A percentile compares a stretch with the other conserved stretches of the same genome.
These are phyloP conservation scores for Candida buenavistaensis DNA, from an alignment of 1,139 yeast genomes.

Conservation along the genomic window DNA sequence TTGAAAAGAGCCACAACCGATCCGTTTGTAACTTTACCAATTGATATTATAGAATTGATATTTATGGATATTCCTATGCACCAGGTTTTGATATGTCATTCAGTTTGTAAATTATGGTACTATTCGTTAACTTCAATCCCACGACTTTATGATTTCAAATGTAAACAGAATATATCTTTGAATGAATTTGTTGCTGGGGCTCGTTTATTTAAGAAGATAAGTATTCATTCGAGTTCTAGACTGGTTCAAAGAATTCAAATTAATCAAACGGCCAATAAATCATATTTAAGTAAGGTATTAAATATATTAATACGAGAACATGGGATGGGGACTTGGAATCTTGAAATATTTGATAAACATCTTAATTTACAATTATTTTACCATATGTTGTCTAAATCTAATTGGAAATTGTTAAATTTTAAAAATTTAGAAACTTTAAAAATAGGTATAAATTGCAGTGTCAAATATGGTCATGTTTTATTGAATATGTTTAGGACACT, in stretches of 20 bases:
- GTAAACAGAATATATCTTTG: constrained; percentile 26
- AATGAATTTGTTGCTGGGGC: constrained; percentile 34
- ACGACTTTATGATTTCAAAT: constrained; percentile 25
- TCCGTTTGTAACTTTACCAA: constrained; percentile 29
- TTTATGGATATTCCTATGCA: constrained; percentile 24
- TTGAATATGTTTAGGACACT: constrained; percentile 31
- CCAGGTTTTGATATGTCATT: constrained; percentile 26
- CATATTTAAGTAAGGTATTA: constrained; percentile 26
- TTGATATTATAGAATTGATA: constrained; percentile 30
- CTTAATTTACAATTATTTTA: constrained; percentile 28
- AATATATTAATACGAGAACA: constrained; percentile 24
- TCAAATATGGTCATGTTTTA: constrained; percentile 22
- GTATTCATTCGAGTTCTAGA: constrained; percentile 17
- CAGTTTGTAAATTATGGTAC: constrained; percentile 38
- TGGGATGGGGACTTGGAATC: constrained; percentile 12
- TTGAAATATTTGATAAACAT: constrained; percentile 27
- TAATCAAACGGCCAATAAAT: constrained; percentile 23
- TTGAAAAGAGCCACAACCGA: constrained; percentile 19
- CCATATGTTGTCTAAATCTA: constrained; percentile 23
- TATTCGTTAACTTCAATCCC: constrained; percentile 25
- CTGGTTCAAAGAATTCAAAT: constrained; percentile 24
- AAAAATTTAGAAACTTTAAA: constrained; percentile 22
- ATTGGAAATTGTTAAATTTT: constrained; percentile 29
- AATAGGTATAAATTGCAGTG: constrained; percentile 28
- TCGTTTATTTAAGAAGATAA: constrained; percentile 24